Conservation (phyloP, 2,329 filamentous ascomycete genomes). For the Pestalotiopsis fici region DNA sequence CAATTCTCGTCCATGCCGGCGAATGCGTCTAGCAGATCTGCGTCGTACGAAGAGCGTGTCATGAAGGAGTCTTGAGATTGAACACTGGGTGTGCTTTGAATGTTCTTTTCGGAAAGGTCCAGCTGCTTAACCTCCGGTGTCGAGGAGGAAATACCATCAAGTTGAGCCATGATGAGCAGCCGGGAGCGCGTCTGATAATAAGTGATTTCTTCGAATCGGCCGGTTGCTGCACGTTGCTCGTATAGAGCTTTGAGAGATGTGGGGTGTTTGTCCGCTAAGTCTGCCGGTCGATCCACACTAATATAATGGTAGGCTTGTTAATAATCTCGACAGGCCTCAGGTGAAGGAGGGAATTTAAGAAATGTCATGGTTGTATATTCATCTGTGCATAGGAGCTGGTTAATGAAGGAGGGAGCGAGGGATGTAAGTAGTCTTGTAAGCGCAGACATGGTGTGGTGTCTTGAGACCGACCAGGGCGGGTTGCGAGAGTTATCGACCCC, state of each 20-base stretch:
- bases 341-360: not conserved
- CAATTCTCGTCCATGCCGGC: slow-evolving; percentile 12
- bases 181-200: not conserved
- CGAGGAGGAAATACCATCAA: not conserved
- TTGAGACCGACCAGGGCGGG: not conserved
- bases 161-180: not conserved
- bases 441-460: not conserved
- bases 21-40: slow-evolving; percentile 11
- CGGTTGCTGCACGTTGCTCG: too few species aligned
- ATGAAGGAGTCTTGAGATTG: slow-evolving; percentile 8
- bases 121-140: not conserved
- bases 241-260: not conserved
- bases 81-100: not conserved
- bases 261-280: slow-evolving; percentile 2
- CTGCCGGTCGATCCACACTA: slow-evolving; percentile 6
- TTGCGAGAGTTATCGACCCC: slow-evolving; percentile 8
- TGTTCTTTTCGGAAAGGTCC: not conserved
- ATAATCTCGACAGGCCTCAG: not conserved
- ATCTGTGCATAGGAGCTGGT: not conserved
- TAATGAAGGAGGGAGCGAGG: slow-evolving; percentile 10
- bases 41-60: slow-evolving; percentile 9
- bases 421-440: slow-evolving; percentile 9
- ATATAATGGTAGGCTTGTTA: slow-evolving; percentile 5
- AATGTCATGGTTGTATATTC: not conserved
- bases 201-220: not conserved